Evolutionary conservation across 208 protist species (phyloP), one percentile per base, ranked within the genome.

Genomic region (Leishmania arabica): DNA sequence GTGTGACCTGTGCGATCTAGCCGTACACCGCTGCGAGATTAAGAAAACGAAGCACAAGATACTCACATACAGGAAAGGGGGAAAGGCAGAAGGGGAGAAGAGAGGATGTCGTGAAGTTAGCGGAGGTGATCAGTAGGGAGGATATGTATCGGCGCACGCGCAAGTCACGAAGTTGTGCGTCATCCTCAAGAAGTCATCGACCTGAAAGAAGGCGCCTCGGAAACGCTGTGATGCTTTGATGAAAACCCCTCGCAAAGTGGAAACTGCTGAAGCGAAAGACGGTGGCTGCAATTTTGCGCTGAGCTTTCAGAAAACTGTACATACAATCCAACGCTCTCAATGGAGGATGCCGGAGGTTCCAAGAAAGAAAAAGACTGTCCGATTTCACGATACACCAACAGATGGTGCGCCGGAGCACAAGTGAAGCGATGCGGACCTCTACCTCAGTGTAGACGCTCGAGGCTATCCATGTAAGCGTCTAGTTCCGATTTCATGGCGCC

Each of bases 401-500:
- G 21, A 51, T 73, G 13, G 24, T n/a, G 5, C 34, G 42, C 21
- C 40, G 15, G 66, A 47, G 66, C 40, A 17, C 13, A 51, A 37
- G 11, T 2, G 19, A 13, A 54, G 24, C 19, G 45, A 24, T 34
- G 9, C 7, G n/a, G 8, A 13, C 17, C 11, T 62, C 72, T 27
- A 24, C 37, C 17, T 72, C 40, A 86, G 11, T 79, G 64, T 9
- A 86, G 58, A 49, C 75, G 82, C 53, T 86, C 82, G 6, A 86
- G 64, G 2, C 72, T 77, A 51, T 86, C 56, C 82, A 96, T 71
- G 82, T 95, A 98, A 11, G 85, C 77, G 68, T 93, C 88, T 13
- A 98, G 87, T 80, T 96, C 93, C 19, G 69, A 68, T 49, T 90
- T 89, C 64, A 98, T 88, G n/a, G 79, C 81, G 7, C 78, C 74